Evolutionary conservation across 768 basidiomycete genomes (phyloP).

Genomic region (Suillus variegatus): DNA sequence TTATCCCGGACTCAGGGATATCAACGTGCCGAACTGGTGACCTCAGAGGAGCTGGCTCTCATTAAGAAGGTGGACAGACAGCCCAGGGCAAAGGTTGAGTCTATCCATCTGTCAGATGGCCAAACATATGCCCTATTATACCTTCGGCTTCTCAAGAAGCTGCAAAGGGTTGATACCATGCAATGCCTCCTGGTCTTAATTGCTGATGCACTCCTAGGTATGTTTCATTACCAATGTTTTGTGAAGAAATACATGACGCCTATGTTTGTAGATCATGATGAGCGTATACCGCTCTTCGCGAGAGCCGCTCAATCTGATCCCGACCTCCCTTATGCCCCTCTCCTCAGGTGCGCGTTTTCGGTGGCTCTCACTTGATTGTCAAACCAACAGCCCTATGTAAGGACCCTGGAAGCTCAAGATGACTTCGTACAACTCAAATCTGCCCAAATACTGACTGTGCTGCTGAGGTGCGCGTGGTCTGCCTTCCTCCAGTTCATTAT

Average conservation of each 20-base stretch:
- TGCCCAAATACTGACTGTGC: conserved; percentile 82
- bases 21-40: conserved; percentile 90
- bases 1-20: conserved; percentile 65
- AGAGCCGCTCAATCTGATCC: conserved; percentile 63
- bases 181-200: conserved; percentile 85
- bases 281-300: conserved; percentile 78
- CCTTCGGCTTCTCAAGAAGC: conserved; percentile 84
- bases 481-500: conserved; percentile 19
- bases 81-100: conserved; percentile 69
- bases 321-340: conserved; percentile 77
- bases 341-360: conserved; percentile 58
- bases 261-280: conserved; percentile 70
- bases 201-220: conserved; percentile 84
- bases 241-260: background rate
- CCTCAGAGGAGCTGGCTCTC: conserved; percentile 80
- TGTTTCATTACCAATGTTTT: conserved; percentile 20
- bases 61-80: conserved; percentile 92
- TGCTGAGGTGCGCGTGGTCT: conserved; percentile 58
- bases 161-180: conserved; percentile 84
- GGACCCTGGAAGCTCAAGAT: conserved; percentile 82
- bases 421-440: conserved; percentile 95
- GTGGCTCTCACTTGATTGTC: background rate
- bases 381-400: conserved; percentile 33
- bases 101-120: conserved; percentile 80
- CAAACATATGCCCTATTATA: conserved; percentile 84